These are phyloP conservation scores for Penicillium sp. DNA, from an alignment of 2,329 filamentous ascomycete species.

Conservation along the genomic window DNA sequence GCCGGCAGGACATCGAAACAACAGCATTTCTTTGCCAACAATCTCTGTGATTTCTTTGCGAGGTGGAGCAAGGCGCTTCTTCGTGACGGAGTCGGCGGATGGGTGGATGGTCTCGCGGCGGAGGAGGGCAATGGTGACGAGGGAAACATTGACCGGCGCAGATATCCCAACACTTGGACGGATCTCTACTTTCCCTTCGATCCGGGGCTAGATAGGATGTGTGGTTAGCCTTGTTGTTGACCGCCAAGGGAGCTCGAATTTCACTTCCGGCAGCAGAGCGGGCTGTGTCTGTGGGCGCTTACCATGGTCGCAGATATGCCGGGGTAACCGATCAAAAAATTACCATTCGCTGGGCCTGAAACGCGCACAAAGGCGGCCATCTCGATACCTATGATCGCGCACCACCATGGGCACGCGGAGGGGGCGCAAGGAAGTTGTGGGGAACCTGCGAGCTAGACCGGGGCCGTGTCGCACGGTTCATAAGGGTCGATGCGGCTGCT, in stretches of 20 bases:
- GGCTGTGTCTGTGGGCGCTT: constrained; percentile 45
- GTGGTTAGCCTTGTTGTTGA: background rate
- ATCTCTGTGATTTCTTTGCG: constrained; percentile 88
- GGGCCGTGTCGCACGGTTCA: constrained; percentile 26
- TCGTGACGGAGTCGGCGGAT: constrained; percentile 88
- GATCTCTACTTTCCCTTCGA: constrained; percentile 97
- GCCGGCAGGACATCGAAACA: constrained; percentile 83
- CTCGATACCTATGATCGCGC: constrained; percentile 40
- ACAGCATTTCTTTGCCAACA: constrained; percentile 90
- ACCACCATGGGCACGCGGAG: constrained; percentile 42
- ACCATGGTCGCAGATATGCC: constrained; percentile 97
- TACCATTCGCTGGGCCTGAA: constrained; percentile 94
- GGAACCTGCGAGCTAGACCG: constrained; percentile 27
- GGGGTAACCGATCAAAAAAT: constrained; percentile 94
- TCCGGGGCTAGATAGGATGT: constrained; percentile 68
- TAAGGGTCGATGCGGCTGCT: constrained; percentile 18
- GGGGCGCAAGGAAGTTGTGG: constrained; percentile 27
- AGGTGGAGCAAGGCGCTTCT: constrained; percentile 86
- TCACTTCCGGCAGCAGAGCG: background rate
- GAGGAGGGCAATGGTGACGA: constrained; percentile 92
- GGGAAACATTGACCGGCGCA: constrained; percentile 84
- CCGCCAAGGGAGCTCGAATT: background rate
- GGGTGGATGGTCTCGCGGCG: constrained; percentile 96
- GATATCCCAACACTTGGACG: constrained; percentile 81
- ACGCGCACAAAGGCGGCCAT: constrained; percentile 89